These are phyloP conservation scores for Panaeolus cyanescens DNA, from an alignment of 768 basidiomycete genomes.

Conservation along the genomic window DNA sequence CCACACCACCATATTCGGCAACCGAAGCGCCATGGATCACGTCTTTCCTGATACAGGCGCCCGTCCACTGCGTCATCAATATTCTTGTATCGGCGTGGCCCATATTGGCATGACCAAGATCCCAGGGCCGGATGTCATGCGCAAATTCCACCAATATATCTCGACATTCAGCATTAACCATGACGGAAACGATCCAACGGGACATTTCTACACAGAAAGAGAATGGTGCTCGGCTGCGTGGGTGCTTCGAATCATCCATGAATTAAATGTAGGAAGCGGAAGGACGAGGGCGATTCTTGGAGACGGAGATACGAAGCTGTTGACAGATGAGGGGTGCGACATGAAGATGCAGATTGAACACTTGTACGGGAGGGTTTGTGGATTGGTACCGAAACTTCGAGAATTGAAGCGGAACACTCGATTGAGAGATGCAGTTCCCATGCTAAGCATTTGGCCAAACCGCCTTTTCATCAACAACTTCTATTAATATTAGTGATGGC, in stretches of 20 bases:
- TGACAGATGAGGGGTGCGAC: not conserved
- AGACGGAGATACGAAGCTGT: not conserved
- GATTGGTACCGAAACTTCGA: not conserved
- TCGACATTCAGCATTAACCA: not conserved
- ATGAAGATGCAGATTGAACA: not conserved
- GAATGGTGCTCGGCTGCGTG: not conserved
- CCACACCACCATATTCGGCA: not conserved
- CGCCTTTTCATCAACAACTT: not conserved
- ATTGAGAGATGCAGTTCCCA: not conserved
- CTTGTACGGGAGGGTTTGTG: not conserved
- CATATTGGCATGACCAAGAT: not conserved
- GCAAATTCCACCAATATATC: not conserved
- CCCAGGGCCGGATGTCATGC: not conserved
- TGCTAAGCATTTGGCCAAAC: not conserved
- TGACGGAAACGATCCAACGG: not conserved
- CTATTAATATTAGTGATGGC: no score
- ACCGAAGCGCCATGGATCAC: not conserved
- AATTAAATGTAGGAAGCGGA: not conserved
- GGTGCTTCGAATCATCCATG: not conserved
- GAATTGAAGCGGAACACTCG: not conserved
- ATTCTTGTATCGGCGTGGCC: constrained; percentile 1
- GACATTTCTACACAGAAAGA: not conserved
- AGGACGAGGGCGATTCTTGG: not conserved
- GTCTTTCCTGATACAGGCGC: not conserved
- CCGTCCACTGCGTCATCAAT: not conserved